These are phyloP conservation scores for Margaritispora aquatica DNA, from an alignment of 495 filamentous ascomycete species.

Conservation along the genomic window DNA sequence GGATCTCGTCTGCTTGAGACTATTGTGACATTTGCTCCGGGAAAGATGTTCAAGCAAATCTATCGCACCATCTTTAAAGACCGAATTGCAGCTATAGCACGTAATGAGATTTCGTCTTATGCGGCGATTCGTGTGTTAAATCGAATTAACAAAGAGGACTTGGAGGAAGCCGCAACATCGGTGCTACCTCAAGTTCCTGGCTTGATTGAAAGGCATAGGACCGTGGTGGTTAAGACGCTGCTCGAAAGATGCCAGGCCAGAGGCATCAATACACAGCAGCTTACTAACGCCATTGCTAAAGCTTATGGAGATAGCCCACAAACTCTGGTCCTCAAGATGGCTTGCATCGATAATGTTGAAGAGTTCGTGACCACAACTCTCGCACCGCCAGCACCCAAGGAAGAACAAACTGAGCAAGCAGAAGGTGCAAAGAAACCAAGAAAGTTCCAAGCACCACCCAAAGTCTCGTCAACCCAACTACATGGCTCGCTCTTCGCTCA, in stretches of 20 bases:
- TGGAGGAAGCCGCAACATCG: conserved; percentile 59
- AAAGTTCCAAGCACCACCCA: conserved; percentile 1
- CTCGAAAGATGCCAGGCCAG: conserved; percentile 78
- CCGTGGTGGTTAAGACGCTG: conserved; percentile 69
- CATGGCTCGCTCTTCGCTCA: conserved; percentile 26
- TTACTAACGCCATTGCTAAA: conserved; percentile 11
- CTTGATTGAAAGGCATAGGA: conserved; percentile 66
- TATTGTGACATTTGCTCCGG: conserved; percentile 71
- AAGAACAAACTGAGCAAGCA: background rate
- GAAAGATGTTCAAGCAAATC: conserved; percentile 81
- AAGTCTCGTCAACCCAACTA: conserved; percentile 17
- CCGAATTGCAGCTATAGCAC: conserved; percentile 67
- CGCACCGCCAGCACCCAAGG: background rate
- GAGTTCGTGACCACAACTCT: conserved; percentile 1
- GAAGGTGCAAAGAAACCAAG: background rate
- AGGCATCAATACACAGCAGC: conserved; percentile 6
- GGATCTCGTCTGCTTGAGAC: conserved; percentile 87
- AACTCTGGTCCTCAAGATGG: conserved; percentile 21
- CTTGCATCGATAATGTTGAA: conserved; percentile 19
- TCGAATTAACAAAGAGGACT: conserved; percentile 75
- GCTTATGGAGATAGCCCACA: conserved; percentile 20
- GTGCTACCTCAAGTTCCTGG: conserved; percentile 62
- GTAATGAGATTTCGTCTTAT: conserved; percentile 85
- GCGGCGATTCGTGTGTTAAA: conserved; percentile 75
- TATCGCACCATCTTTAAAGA: conserved; percentile 69